phyloP scores from a whole-genome alignment of 192 early-diverging fungal genomes.

The Gonapodya prolifera region DNA sequence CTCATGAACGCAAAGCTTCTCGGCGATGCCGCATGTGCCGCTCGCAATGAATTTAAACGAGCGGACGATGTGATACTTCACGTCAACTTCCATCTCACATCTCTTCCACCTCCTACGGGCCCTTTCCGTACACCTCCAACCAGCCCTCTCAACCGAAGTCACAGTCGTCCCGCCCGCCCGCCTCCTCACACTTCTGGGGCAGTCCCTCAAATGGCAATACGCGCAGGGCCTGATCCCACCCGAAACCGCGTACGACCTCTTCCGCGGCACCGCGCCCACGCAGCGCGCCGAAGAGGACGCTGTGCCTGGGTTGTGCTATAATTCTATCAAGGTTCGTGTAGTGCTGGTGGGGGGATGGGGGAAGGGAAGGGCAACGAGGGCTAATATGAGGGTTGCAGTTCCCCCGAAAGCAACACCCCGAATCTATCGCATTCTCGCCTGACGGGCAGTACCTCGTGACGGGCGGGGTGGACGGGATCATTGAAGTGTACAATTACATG shows the following conservation, averaged over 20 bases:
- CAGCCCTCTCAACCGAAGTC: constrained; percentile 46
- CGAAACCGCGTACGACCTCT: constrained; percentile 65
- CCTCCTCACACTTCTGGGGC: constrained; percentile 70
- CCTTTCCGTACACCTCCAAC: neutral
- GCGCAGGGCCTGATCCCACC: constrained; percentile 61
- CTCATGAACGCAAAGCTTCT: too few species aligned
- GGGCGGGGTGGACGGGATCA: constrained; percentile 85
- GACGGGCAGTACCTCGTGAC: constrained; percentile 74
- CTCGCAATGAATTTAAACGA: too few species aligned
- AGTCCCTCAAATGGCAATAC: constrained; percentile 81
- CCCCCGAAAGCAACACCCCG: constrained; percentile 75
- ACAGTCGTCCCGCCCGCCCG: constrained; percentile 62
- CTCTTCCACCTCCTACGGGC: neutral
- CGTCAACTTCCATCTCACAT: too few species aligned
- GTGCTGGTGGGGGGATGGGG: too few species aligned
- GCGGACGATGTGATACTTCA: too few species aligned
- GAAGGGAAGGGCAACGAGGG: too few species aligned
- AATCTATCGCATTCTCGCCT: constrained; percentile 64
- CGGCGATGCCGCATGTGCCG: too few species aligned
- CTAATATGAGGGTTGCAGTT: constrained; percentile 38
- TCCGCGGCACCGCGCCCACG: constrained; percentile 50
- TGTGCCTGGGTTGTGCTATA: constrained; percentile 52
- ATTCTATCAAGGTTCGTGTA: constrained; percentile 62
- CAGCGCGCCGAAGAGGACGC: constrained; percentile 60
- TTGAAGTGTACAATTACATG: constrained; percentile 89